A percentile compares a stretch with the other conserved stretches of the same genome.
These are phyloP conservation scores for Protomyces macrosporus DNA, from an alignment of 1,139 yeast genomes.

Conservation along the genomic window DNA sequence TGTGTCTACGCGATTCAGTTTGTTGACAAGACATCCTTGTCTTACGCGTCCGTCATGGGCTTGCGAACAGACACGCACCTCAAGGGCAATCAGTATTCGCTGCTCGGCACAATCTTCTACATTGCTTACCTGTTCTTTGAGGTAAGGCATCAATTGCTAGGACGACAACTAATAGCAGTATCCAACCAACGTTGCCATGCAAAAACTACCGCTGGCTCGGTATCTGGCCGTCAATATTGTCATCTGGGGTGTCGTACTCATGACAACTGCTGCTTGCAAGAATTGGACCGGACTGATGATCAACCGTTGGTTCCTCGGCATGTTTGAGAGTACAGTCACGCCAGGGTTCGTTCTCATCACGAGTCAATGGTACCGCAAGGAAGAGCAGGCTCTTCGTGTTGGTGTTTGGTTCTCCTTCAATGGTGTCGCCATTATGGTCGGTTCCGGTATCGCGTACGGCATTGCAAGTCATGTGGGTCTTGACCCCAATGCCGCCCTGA, in stretches of 20 bases:
- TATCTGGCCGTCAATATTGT: conserved; percentile 46
- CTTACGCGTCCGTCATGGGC: conserved; percentile 61
- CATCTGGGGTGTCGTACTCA: conserved; percentile 50
- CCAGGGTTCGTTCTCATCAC: conserved; percentile 54
- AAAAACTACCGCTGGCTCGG: conserved; percentile 52
- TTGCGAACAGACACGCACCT: conserved; percentile 42
- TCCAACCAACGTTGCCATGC: conserved; percentile 52
- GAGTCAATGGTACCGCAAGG: conserved; percentile 51
- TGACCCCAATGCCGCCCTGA: conserved; percentile 27
- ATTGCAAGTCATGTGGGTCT: conserved; percentile 44
- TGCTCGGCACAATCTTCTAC: conserved; percentile 56
- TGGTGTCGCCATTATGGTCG: conserved; percentile 45
- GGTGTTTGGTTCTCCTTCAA: conserved; percentile 47
- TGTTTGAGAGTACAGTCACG: conserved; percentile 52
- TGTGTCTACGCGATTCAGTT: conserved; percentile 54
- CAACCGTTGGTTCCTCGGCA: conserved; percentile 50
- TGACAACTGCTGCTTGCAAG: conserved; percentile 48
- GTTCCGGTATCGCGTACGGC: conserved; percentile 45
- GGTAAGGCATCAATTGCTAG: too few relatives aligned
- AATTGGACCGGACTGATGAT: conserved; percentile 49
- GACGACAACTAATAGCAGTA: conserved; percentile 31
- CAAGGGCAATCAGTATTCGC: conserved; percentile 44
- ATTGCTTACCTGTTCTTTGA: conserved; percentile 52
- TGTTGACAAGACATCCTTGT: conserved; percentile 58
- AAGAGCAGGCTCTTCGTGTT: conserved; percentile 46